These are phyloP conservation scores for Tetrapisispora fleetii DNA, from an alignment of 805 yeast species.

Conservation along the genomic window DNA sequence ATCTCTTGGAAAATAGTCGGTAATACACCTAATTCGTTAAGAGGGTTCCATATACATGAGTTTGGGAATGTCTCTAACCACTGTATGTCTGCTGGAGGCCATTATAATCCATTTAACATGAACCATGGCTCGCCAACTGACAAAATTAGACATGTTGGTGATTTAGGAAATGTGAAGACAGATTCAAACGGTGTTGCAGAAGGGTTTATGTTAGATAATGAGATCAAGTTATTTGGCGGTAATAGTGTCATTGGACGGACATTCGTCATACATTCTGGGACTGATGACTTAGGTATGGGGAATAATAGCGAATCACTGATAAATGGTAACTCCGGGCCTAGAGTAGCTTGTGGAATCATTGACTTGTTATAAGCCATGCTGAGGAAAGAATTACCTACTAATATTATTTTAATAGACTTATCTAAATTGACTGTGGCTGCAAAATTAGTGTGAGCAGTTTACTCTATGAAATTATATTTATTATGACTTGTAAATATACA, in stretches of 20 bases:
- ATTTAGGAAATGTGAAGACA: conserved; percentile 87
- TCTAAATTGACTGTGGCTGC: too few relatives aligned
- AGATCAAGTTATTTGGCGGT: conserved; percentile 75
- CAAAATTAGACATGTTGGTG: conserved; percentile 48
- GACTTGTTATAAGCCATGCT: conserved; percentile 32
- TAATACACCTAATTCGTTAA: conserved; percentile 73
- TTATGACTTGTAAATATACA: conserved; percentile 2
- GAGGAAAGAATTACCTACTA: not conserved
- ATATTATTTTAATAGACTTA: too few relatives aligned
- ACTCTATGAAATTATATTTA: not conserved
- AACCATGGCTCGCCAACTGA: conserved; percentile 86
- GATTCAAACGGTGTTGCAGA: conserved; percentile 83
- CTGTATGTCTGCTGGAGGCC: conserved; percentile 97
- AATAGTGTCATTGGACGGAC: conserved; percentile 89
- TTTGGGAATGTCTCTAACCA: conserved; percentile 96
- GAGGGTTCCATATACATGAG: conserved; percentile 97
- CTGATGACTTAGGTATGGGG: conserved; percentile 92
- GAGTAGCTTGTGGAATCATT: conserved; percentile 98
- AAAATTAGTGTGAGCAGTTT: not conserved
- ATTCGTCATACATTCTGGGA: conserved; percentile 86
- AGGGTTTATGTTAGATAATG: conserved; percentile 70
- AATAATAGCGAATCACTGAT: conserved; percentile 81
- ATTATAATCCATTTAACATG: conserved; percentile 83
- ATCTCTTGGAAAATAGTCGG: conserved; percentile 87
- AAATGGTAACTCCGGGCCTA: conserved; percentile 96